phyloP scores from a whole-genome alignment of 208 protist genomes.

The Trypanosoma lewisi region DNA sequence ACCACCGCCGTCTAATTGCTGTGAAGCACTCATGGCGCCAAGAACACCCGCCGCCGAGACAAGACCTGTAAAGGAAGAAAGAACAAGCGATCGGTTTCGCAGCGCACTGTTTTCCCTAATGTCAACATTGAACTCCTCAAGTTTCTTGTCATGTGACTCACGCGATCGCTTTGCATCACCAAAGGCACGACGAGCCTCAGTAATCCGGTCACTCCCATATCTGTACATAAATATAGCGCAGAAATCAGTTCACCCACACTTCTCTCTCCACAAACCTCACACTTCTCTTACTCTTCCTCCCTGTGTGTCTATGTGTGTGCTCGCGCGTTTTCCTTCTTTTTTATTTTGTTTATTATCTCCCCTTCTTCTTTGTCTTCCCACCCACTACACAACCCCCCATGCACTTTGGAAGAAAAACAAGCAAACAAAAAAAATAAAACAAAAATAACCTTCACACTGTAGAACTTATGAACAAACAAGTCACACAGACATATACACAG shows the following conservation, averaged over 20 bases:
- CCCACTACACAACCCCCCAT: neutral
- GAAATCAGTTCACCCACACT: too few relatives aligned
- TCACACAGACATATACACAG: neutral
- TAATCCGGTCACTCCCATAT: conserved; percentile 34
- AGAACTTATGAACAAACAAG: neutral
- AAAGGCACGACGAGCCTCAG: conserved; percentile 54
- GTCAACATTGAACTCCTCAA: conserved; percentile 86
- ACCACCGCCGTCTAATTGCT: neutral
- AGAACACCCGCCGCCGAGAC: conserved; percentile 39
- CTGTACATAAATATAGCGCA: conserved; percentile 14
- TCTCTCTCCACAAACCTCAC: too few relatives aligned
- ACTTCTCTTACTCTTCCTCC: too few relatives aligned
- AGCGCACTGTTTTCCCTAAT: conserved; percentile 81
- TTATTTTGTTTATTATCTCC: too few relatives aligned
- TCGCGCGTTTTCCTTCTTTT: too few relatives aligned
- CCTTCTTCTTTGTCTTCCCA: too few relatives aligned
- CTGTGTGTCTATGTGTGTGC: too few relatives aligned
- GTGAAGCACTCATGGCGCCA: conserved; percentile 21
- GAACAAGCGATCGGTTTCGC: conserved; percentile 69
- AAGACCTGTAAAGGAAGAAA: conserved; percentile 51
- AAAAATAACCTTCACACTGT: neutral
- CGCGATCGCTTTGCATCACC: conserved; percentile 67
- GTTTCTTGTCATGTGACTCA: conserved; percentile 56
- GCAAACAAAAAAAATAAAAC: conserved; percentile 15
- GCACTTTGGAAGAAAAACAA: neutral